Conservation (phyloP, 768 basidiomycete species). For the Podaxis pistillaris region DNA sequence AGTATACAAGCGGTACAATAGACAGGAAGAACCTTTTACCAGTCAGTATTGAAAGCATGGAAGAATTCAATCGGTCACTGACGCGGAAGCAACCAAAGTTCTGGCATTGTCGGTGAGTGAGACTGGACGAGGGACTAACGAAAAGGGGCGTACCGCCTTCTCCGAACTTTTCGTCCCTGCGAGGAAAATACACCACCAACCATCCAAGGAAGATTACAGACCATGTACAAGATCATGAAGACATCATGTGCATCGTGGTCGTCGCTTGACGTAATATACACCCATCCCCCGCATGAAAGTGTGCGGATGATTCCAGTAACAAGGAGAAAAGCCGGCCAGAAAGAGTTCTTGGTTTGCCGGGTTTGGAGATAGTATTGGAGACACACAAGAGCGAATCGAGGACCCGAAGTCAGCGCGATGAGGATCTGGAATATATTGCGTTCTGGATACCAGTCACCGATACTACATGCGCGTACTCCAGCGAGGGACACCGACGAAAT, state of each 20-base stretch:
- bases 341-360: constrained; percentile 30
- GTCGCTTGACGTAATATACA: constrained; percentile 84
- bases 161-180: constrained; percentile 39
- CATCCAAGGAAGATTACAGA: constrained; percentile 91
- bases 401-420: constrained; percentile 85
- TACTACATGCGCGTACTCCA: constrained; percentile 39
- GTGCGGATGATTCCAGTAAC: constrained; percentile 69
- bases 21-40: constrained; percentile 62
- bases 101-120: constrained; percentile 32
- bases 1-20: constrained; percentile 75
- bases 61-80: constrained; percentile 18
- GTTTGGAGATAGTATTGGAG: constrained; percentile 59
- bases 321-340: constrained; percentile 51
- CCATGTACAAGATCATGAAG: constrained; percentile 85
- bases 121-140: background rate
- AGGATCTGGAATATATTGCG: constrained; percentile 82
- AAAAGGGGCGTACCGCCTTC: constrained; percentile 45
- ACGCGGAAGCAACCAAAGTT: constrained; percentile 51
- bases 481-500: constrained; percentile 3
- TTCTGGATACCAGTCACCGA: constrained; percentile 91
- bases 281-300: constrained; percentile 87
- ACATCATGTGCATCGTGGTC: constrained; percentile 84
- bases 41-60: constrained; percentile 4
- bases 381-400: constrained; percentile 66
- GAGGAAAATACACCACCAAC: constrained; percentile 61